Evolutionary conservation across 768 basidiomycete genomes (phyloP), one percentile per base, ranked within the genome.

Genomic region (Boletus reticulatus): DNA sequence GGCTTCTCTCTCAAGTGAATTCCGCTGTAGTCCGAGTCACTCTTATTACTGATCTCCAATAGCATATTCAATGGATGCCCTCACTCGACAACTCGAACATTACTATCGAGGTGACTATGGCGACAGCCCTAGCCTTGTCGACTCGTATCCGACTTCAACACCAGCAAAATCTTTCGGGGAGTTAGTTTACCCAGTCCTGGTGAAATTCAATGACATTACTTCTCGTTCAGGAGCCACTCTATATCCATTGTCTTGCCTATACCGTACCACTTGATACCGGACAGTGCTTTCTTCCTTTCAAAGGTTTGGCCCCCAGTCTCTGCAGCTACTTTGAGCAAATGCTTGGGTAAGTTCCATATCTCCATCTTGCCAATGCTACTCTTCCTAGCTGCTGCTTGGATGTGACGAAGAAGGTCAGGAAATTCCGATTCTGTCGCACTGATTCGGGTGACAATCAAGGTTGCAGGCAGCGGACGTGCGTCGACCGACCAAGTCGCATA

Each of bases 181-280:
- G 34, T 50, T 34, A 53, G 52, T 20, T 51, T 42, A 19, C 22
- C 19, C 22, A 24, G 13, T 38, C 7, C 34, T 24, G 27, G 43
- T 17, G 34, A 17, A 14, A 29, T 29, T 9, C 27, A 44, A 24
- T 22, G 37, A 31, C 55, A 72, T 48, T 34, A 79, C 80, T 74
- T 78, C 60, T 84, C 82, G 45, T 83, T 82, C 49, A 75, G 73
- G 32, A 72, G 43, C 82, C 82, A 84, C 13, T 70, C 65, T 16
- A 81, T 61, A 24, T 72, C 64, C 9, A 52, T 55, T 8, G 66
- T 63, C 2, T 60, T 29, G 53, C 74, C 76, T 16, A 53, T 20
- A 36, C 79, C 79, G 66, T 84, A 84, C 78, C 80, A 82, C 48
- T 76, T 80, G 54, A 82, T 71, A 3, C 75, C 63, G 5, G 79